These are phyloP conservation scores for Cochlearia excelsa DNA, from an alignment of 345 rosid species.

Conservation along the genomic window DNA sequence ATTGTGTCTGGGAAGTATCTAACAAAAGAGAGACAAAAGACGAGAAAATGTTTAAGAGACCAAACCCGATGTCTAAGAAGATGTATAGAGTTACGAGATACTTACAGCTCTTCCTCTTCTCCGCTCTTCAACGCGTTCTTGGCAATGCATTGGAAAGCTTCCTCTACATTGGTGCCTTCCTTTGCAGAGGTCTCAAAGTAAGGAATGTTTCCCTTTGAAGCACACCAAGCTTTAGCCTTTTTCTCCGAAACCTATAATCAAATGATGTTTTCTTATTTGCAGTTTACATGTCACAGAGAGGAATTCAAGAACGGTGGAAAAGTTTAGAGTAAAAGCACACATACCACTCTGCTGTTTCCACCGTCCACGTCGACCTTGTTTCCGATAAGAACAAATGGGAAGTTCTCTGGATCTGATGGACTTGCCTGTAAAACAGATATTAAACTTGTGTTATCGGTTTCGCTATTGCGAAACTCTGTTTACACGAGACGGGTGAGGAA, in stretches of 20 bases:
- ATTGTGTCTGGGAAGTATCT: slow-evolving; percentile 68
- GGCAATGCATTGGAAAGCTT: slow-evolving; percentile 94
- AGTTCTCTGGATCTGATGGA: slow-evolving; percentile 93
- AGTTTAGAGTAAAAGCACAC: background rate
- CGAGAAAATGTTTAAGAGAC: slow-evolving; percentile 5
- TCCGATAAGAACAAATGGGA: slow-evolving; percentile 90
- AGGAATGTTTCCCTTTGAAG: slow-evolving; percentile 91
- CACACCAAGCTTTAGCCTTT: slow-evolving; percentile 36
- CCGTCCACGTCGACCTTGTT: slow-evolving; percentile 89
- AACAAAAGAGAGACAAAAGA: background rate
- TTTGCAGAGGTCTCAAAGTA: slow-evolving; percentile 72
- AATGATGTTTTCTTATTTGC: background rate
- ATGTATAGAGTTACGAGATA: slow-evolving; percentile 10
- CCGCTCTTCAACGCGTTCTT: slow-evolving; percentile 91
- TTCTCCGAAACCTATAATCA: slow-evolving; percentile 77
- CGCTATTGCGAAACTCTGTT: background rate
- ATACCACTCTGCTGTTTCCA: slow-evolving; percentile 91
- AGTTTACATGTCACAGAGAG: too few species aligned
- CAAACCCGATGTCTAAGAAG: background rate
- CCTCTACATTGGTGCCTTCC: slow-evolving; percentile 60
- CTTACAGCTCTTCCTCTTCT: slow-evolving; percentile 96
- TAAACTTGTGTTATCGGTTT: slow-evolving; percentile 14
- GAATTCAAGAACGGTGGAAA: background rate
- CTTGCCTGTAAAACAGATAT: slow-evolving; percentile 59
- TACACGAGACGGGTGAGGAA: background rate